phyloP scores from a whole-genome alignment of 1,284 basidiomycete species.

The Pseudozyma pruni region DNA sequence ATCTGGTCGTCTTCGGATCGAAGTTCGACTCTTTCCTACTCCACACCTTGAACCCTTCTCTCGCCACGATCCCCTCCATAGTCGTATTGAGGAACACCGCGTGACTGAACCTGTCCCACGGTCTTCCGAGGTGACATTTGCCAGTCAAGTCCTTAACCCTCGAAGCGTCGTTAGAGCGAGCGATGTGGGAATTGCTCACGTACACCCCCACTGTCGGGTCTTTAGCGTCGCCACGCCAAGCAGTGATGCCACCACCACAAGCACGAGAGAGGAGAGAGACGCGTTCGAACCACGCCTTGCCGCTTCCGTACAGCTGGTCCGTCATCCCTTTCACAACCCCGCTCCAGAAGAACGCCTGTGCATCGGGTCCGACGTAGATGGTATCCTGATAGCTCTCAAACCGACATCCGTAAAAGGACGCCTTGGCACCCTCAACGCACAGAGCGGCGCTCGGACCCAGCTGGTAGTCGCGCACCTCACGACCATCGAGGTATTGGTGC shows the following conservation, averaged over 20 bases:
- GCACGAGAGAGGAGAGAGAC: slow-evolving; percentile 24
- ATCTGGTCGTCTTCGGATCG: slow-evolving; percentile 12
- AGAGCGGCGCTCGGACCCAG: slow-evolving; percentile 36
- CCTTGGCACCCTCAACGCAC: slow-evolving; percentile 22
- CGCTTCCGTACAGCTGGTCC: slow-evolving; percentile 36
- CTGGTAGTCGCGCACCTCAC: slow-evolving; percentile 24
- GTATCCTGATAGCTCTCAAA: slow-evolving; percentile 44
- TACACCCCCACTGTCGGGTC: slow-evolving; percentile 26
- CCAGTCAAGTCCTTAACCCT: slow-evolving; percentile 2
- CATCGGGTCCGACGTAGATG: slow-evolving; percentile 11
- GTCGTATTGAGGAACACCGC: slow-evolving; percentile 27
- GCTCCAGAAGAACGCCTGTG: slow-evolving; percentile 27
- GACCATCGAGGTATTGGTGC: slow-evolving; percentile 17
- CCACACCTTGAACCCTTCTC: slow-evolving; percentile 30
- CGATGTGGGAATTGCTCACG: slow-evolving; percentile 30
- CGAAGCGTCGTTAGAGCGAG: slow-evolving; percentile 14
- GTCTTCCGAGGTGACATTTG: slow-evolving; percentile 24
- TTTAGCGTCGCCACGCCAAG: slow-evolving; percentile 35
- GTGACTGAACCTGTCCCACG: slow-evolving; percentile 25
- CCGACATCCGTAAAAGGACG: slow-evolving; percentile 32
- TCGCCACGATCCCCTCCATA: slow-evolving; percentile 26
- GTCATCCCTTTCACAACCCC: slow-evolving; percentile 34
- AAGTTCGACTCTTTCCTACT: slow-evolving; percentile 9
- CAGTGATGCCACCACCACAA: slow-evolving; percentile 34
- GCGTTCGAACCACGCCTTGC: slow-evolving; percentile 42